Conservation (phyloP, 441 rosid genomes). For the Erodium moschatum region DNA sequence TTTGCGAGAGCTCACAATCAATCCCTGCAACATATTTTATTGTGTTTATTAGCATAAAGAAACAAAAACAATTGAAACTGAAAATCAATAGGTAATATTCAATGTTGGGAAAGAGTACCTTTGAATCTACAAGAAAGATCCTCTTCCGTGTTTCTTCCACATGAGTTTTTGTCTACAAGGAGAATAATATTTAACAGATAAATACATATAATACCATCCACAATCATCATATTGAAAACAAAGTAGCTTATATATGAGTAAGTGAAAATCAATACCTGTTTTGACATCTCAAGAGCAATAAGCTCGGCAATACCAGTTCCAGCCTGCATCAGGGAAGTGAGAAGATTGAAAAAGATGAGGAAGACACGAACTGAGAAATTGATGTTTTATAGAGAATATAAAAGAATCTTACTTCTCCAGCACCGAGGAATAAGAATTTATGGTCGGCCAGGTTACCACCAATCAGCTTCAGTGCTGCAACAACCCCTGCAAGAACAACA, state of each 20-base stretch:
- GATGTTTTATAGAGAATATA: too few species aligned
- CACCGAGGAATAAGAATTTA: background rate
- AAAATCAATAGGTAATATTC: background rate
- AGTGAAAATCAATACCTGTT: background rate
- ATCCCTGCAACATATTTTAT: slow-evolving; percentile 8
- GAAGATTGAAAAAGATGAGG: background rate
- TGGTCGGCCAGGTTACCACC: slow-evolving; percentile 1
- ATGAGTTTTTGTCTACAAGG: background rate
- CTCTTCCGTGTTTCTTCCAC: background rate
- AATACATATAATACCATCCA: background rate
- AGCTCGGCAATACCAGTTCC: background rate
- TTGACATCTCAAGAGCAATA: background rate
- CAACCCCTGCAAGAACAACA: slow-evolving; percentile 24
- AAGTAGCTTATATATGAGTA: background rate
- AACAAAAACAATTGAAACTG: background rate
- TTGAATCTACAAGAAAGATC: background rate
- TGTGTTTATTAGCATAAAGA: background rate
- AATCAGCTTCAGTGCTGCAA: slow-evolving; percentile 22
- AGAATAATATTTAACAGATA: background rate
- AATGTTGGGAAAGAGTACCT: background rate
- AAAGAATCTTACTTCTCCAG: background rate
- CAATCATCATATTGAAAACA: background rate
- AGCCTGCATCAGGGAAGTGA: background rate
- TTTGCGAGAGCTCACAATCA: slow-evolving; percentile 19
- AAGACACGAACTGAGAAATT: background rate